Conservation (phyloP, 2,329 filamentous ascomycete species). For the Aspergillus oerlinghausenensis region DNA sequence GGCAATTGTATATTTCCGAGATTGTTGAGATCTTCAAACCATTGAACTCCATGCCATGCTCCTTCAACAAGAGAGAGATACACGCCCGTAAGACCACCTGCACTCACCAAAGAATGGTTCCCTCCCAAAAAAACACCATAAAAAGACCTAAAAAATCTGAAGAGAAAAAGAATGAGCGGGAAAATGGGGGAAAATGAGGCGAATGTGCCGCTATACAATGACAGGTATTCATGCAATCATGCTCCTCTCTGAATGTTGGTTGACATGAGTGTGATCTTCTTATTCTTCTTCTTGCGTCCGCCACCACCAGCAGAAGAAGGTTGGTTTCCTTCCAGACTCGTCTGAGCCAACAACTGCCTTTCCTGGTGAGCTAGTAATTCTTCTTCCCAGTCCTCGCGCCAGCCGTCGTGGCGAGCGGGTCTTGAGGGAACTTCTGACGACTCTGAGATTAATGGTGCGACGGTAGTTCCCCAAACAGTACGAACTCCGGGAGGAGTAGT, state of each 20-base stretch:
- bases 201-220: neutral
- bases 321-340: conserved; percentile 30
- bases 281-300: conserved; percentile 60
- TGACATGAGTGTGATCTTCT: conserved; percentile 66
- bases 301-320: conserved; percentile 18
- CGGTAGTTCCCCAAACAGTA: conserved; percentile 90
- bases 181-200: neutral
- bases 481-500: conserved; percentile 71
- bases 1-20: conserved; percentile 4
- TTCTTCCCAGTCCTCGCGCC: conserved; percentile 79
- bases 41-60: conserved; percentile 7
- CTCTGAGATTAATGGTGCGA: conserved; percentile 56
- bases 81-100: neutral
- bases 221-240: conserved; percentile 42
- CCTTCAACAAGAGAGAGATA: conserved; percentile 1
- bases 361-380: conserved; percentile 64
- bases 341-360: conserved; percentile 45
- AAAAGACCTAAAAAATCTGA: neutral
- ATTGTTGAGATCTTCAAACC: conserved; percentile 2
- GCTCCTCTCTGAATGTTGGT: conserved; percentile 58
- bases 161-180: neutral
- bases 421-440: conserved; percentile 42
- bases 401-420: conserved; percentile 64
- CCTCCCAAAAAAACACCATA: neutral
- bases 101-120: neutral